A percentile compares a stretch with the other conserved stretches of the same genome.
Evolutionary conservation across 2,329 filamentous ascomycete species (phyloP).

Genomic region (Gnomoniopsis sp.): DNA sequence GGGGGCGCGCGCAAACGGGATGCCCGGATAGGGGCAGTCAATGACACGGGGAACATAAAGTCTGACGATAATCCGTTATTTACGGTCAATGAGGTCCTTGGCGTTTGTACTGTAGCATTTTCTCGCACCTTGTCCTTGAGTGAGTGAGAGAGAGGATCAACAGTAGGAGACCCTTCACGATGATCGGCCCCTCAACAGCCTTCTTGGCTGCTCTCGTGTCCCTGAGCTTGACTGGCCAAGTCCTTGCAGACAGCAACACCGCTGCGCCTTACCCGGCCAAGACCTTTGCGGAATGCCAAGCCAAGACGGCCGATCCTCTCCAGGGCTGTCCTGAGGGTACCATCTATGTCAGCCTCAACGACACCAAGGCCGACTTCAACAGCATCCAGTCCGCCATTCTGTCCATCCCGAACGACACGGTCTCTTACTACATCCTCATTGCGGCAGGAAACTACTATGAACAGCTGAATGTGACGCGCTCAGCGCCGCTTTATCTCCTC

Average conservation of each 20-base stretch:
- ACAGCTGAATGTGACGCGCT: conserved; percentile 62
- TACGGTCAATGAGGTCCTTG: neutral
- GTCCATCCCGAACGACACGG: conserved; percentile 37
- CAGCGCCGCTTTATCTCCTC: conserved; percentile 57
- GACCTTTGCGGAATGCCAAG: conserved; percentile 30
- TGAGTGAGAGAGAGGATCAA: neutral
- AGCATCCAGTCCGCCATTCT: conserved; percentile 39
- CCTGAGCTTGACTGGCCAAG: conserved; percentile 4
- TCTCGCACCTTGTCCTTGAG: no score
- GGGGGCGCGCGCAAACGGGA: neutral
- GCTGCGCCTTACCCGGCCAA: conserved; percentile 21
- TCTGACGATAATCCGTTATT: neutral
- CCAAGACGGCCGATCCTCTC: conserved; percentile 30
- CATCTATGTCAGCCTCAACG: conserved; percentile 37
- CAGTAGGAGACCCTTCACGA: neutral
- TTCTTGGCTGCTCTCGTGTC: conserved; percentile 14
- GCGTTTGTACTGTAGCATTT: no score
- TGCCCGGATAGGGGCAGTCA: neutral
- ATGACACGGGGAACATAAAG: neutral
- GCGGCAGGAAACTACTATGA: conserved; percentile 59
- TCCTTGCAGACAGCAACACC: conserved; percentile 15
- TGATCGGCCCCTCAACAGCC: conserved; percentile 7
- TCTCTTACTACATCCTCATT: conserved; percentile 54
- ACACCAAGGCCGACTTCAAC: conserved; percentile 32
- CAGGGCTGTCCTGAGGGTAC: conserved; percentile 37